A percentile compares a stretch with the other conserved stretches of the same genome.
phyloP scores from a whole-genome alignment of 805 yeast genomes.

The Lachancea kluyveri region DNA sequence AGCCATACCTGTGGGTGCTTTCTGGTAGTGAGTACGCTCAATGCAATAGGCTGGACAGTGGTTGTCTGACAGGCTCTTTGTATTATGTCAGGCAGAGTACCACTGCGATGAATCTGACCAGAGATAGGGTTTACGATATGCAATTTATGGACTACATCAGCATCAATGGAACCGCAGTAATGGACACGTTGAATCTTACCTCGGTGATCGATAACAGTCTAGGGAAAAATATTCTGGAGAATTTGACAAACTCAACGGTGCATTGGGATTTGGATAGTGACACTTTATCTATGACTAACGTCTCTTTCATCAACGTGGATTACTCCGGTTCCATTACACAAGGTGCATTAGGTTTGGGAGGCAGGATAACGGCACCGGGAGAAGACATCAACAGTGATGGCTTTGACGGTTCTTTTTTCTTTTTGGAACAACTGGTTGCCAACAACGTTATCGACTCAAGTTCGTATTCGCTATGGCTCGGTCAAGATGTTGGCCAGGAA shows the following conservation, averaged over 20 bases:
- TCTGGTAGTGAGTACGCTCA: slow-evolving; percentile 11
- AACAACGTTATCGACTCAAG: slow-evolving; percentile 31
- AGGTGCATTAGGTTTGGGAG: slow-evolving; percentile 46
- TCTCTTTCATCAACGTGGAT: slow-evolving; percentile 35
- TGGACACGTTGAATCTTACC: slow-evolving; percentile 19
- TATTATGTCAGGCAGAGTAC: slow-evolving; percentile 16
- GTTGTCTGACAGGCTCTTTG: slow-evolving; percentile 10
- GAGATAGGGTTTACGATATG: slow-evolving; percentile 10
- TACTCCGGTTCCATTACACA: slow-evolving; percentile 28
- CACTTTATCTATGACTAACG: slow-evolving; percentile 16
- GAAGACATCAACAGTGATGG: slow-evolving; percentile 12
- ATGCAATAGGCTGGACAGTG: slow-evolving; percentile 8
- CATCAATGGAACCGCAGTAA: slow-evolving; percentile 20
- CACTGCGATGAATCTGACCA: slow-evolving; percentile 10
- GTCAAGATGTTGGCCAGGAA: slow-evolving; percentile 17
- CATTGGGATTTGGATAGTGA: slow-evolving; percentile 3
- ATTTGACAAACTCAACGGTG: slow-evolving; percentile 1
- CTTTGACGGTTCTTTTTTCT: slow-evolving; percentile 20
- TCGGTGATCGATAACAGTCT: slow-evolving; percentile 1
- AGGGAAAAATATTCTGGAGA: neutral
- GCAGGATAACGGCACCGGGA: slow-evolving; percentile 17
- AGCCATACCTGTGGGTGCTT: slow-evolving; percentile 35
- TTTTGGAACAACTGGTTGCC: slow-evolving; percentile 32
- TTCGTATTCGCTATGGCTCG: slow-evolving; percentile 41
- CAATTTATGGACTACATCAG: slow-evolving; percentile 21